These are phyloP conservation scores for Cercospora nicotianae DNA, from an alignment of 2,329 filamentous ascomycete species.

Conservation along the genomic window DNA sequence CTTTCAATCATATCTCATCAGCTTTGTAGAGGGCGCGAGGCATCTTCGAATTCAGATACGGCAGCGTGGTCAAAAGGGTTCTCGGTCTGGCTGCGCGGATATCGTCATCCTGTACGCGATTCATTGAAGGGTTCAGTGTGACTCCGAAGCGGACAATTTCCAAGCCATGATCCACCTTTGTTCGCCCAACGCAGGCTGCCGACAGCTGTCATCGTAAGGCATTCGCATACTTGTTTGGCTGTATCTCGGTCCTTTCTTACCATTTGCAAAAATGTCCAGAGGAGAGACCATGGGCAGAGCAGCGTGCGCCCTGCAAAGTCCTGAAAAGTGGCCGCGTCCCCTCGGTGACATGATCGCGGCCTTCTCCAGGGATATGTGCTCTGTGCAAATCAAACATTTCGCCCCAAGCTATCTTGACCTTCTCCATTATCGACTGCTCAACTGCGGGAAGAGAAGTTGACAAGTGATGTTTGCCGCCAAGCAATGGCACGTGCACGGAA, in stretches of 20 bases:
- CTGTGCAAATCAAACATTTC: neutral
- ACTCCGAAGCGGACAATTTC: neutral
- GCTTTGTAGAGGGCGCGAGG: neutral
- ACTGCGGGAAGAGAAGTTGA: neutral
- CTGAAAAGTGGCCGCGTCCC: no score
- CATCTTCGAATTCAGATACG: neutral
- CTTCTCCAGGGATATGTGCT: neutral
- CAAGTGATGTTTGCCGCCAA: neutral
- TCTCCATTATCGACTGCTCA: neutral
- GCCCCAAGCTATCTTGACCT: neutral
- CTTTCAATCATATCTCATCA: neutral
- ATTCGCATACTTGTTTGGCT: neutral
- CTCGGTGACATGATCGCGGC: neutral
- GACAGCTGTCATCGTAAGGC: neutral
- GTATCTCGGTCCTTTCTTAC: neutral
- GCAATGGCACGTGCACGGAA: neutral
- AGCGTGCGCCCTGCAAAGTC: neutral
- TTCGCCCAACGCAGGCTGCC: neutral
- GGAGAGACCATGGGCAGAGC: neutral
- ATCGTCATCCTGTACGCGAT: neutral
- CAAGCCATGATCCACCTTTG: neutral
- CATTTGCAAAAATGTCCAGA: neutral
- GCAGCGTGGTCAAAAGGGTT: neutral
- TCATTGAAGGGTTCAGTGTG: neutral
- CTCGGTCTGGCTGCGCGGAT: neutral